phyloP scores from a whole-genome alignment of 352 stramenopile species.

The Peronospora destructor region DNA sequence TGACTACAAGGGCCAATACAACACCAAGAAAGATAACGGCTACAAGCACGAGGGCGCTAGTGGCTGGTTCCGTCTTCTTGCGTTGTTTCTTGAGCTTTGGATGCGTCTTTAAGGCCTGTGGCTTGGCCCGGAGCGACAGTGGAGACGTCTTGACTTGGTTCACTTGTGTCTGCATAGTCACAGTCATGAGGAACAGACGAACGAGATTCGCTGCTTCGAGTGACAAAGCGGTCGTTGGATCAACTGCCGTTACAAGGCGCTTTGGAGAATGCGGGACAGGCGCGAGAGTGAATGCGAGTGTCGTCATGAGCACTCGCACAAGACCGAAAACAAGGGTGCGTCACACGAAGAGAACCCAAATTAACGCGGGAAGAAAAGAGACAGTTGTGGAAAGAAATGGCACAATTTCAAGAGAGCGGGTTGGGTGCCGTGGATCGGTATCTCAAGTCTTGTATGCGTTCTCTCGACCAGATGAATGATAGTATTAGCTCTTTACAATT shows the following conservation, averaged over 20 bases:
- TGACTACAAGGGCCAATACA: conserved; percentile 53
- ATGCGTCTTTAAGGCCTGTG: conserved; percentile 8
- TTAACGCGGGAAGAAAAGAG: not conserved
- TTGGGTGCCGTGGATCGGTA: too few species aligned
- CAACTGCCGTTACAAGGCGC: not conserved
- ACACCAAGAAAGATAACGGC: conserved; percentile 60
- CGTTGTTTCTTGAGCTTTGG: not conserved
- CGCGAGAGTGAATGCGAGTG: not conserved
- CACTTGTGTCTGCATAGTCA: conserved; percentile 31
- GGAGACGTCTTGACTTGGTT: conserved; percentile 17
- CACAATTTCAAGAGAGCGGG: too few species aligned
- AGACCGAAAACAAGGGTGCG: conserved; percentile 3
- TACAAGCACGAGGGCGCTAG: conserved; percentile 64
- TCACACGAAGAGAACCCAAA: not conserved
- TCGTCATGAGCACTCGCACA: not conserved
- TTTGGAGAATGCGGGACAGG: not conserved
- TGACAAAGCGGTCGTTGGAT: too few species aligned
- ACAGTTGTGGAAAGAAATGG: too few species aligned
- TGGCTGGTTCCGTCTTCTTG: conserved; percentile 36
- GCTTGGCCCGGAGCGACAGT: conserved; percentile 21
- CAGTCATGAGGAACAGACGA: conserved; percentile 11
- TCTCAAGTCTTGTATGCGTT: too few species aligned
- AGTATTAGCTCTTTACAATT: too few species aligned
- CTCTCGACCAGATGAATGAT: too few species aligned
- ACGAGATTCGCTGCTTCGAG: not conserved